These are phyloP conservation scores for Taxawa tesnikishii DNA, from an alignment of 2,329 filamentous ascomycete genomes.

Conservation along the genomic window DNA sequence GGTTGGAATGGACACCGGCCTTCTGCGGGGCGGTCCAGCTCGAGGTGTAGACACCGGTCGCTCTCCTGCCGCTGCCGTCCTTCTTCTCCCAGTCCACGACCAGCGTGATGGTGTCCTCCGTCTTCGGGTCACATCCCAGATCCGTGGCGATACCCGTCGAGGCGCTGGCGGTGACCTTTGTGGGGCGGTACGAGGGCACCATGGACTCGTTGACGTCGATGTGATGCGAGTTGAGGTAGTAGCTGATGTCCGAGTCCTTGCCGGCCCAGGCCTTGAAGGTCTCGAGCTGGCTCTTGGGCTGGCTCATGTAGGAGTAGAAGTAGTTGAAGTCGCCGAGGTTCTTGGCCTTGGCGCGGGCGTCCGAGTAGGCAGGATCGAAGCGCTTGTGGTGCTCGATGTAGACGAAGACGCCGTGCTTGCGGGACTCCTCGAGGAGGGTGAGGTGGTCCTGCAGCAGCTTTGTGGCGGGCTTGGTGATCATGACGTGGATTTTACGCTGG, in stretches of 20 bases:
- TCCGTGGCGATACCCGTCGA: conserved; percentile 67
- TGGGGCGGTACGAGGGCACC: conserved; percentile 69
- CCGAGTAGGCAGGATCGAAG: conserved; percentile 84
- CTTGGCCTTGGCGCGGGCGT: conserved; percentile 66
- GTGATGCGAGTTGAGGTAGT: conserved; percentile 94
- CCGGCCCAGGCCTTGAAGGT: conserved; percentile 94
- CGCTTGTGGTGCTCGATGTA: conserved; percentile 97
- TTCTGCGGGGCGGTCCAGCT: conserved; percentile 90
- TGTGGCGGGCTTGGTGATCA: conserved; percentile 89
- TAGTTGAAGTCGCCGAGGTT: conserved; percentile 92
- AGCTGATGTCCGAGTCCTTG: conserved; percentile 82
- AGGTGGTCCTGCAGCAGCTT: conserved; percentile 74
- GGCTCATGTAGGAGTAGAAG: conserved; percentile 94
- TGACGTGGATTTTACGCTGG: conserved; percentile 73
- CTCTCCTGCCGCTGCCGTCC: conserved; percentile 54
- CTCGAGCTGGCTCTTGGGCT: conserved; percentile 82
- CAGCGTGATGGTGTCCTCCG: conserved; percentile 87
- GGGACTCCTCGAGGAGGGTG: conserved; percentile 57
- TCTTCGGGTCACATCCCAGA: conserved; percentile 66
- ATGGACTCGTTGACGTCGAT: conserved; percentile 87
- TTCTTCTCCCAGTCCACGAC: conserved; percentile 79
- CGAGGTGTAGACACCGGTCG: conserved; percentile 83
- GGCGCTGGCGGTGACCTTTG: conserved; percentile 65
- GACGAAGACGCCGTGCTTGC: conserved; percentile 70
- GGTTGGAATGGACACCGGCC: conserved; percentile 90